phyloP scores from a whole-genome alignment of 805 yeast species.

The Ogataea siamensis region DNA sequence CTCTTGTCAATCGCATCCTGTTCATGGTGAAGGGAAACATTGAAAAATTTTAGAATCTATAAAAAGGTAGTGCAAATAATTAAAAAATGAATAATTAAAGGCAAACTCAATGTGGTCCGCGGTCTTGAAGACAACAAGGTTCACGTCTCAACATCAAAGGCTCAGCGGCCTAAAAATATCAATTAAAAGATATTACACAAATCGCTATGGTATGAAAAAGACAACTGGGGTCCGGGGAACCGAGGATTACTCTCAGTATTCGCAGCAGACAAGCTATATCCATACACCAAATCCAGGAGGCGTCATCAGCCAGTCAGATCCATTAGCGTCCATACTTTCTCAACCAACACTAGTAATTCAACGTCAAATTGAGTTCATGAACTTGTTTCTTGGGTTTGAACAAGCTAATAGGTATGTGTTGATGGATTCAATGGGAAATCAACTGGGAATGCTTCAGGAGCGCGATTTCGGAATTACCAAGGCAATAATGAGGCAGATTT shows the following conservation, averaged over 20 bases:
- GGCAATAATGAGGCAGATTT: constrained; percentile 77
- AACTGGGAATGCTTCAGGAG: constrained; percentile 79
- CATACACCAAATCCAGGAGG: constrained; percentile 37
- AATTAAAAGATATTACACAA: not conserved
- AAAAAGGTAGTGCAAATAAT: constrained; percentile 7
- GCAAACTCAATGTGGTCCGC: constrained; percentile 2
- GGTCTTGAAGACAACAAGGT: not conserved
- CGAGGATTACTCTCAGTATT: not conserved
- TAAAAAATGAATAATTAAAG: constrained; percentile 1
- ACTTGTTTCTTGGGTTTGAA: constrained; percentile 82
- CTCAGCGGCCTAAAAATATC: not conserved
- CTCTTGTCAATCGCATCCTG: constrained; percentile 6
- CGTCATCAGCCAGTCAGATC: constrained; percentile 53
- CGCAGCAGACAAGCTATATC: constrained; percentile 24
- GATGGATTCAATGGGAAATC: constrained; percentile 69
- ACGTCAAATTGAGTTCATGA: constrained; percentile 85
- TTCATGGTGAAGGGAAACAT: constrained; percentile 13
- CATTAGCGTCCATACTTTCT: constrained; percentile 57
- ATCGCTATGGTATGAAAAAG: constrained; percentile 4
- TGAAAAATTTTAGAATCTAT: constrained; percentile 10
- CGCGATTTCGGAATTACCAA: constrained; percentile 69
- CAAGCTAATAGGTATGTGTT: constrained; percentile 82
- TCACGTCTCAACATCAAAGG: not conserved
- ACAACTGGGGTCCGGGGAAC: constrained; percentile 1
- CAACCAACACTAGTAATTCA: constrained; percentile 88